phyloP scores from a whole-genome alignment of 352 stramenopile species.

The Poterioochromonas sp. region DNA sequence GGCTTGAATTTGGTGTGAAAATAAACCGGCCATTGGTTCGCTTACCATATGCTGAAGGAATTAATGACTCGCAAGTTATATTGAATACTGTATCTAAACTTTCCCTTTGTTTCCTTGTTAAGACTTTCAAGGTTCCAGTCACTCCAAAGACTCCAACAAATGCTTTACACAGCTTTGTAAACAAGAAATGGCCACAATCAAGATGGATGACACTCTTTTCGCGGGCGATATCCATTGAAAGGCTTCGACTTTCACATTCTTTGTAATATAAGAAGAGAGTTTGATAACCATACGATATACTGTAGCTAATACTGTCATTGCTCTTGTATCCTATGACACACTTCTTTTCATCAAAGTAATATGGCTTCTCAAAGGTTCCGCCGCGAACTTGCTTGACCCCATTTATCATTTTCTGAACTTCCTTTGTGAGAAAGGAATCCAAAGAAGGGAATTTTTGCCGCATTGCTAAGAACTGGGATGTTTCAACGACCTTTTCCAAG shows the following conservation, averaged over 20 bases:
- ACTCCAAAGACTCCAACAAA: constrained; percentile 48
- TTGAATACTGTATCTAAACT: too few species aligned
- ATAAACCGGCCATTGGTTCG: too few species aligned
- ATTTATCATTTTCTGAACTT: constrained; percentile 14
- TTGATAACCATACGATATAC: constrained; percentile 51
- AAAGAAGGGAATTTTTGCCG: neutral
- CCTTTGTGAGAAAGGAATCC: neutral
- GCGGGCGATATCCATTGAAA: constrained; percentile 35
- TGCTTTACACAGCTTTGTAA: constrained; percentile 50
- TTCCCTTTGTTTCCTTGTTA: constrained; percentile 49
- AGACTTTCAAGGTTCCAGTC: constrained; percentile 48
- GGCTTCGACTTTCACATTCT: constrained; percentile 45
- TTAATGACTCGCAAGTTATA: too few species aligned
- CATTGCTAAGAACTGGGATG: neutral
- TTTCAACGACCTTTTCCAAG: neutral
- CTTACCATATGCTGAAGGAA: too few species aligned
- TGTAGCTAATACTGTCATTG: constrained; percentile 50
- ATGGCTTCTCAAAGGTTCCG: neutral
- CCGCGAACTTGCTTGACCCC: neutral
- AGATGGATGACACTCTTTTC: constrained; percentile 46
- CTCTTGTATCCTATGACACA: constrained; percentile 54
- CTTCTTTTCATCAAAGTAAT: constrained; percentile 7
- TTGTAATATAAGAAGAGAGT: constrained; percentile 53
- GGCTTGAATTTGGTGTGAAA: too few species aligned
- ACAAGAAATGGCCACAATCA: constrained; percentile 54